Conservation (phyloP, 352 stramenopile species). For the Globisporangium acanthophoron region DNA sequence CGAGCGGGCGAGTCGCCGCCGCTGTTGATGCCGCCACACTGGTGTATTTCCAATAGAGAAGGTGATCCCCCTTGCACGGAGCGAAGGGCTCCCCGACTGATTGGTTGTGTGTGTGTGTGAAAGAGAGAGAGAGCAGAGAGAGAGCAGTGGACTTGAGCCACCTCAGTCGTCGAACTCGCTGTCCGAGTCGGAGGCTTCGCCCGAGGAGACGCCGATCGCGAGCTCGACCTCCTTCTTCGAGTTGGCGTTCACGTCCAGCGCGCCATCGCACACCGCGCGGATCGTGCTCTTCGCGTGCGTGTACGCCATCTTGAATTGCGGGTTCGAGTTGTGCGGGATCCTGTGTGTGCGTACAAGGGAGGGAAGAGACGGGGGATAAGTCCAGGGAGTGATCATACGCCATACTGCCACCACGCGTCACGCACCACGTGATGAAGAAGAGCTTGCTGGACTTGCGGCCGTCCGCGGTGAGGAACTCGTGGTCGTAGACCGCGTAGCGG, state of each 20-base stretch:
- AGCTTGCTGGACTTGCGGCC: constrained; percentile 85
- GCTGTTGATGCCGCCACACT: neutral
- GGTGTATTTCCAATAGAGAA: constrained; percentile 3
- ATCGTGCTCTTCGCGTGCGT: constrained; percentile 84
- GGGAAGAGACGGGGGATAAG: neutral
- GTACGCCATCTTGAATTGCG: constrained; percentile 87
- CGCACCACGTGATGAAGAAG: constrained; percentile 82
- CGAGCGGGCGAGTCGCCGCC: neutral
- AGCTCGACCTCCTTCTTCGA: constrained; percentile 68
- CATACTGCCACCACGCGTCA: neutral
- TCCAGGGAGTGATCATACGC: too few relatives aligned
- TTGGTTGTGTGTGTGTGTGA: neutral
- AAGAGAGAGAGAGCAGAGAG: neutral
- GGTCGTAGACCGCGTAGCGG: constrained; percentile 85
- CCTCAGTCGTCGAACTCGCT: constrained; percentile 78
- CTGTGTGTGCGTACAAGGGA: constrained; percentile 7
- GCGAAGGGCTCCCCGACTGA: neutral
- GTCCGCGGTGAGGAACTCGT: constrained; percentile 71
- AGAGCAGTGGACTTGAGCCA: neutral
- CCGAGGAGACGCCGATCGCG: constrained; percentile 52
- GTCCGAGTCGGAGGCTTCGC: constrained; percentile 71
- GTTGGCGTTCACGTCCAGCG: constrained; percentile 73
- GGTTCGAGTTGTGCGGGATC: constrained; percentile 77
- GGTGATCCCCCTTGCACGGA: neutral
- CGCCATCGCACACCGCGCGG: constrained; percentile 69